Conservation (phyloP, 805 yeast genomes). For the Saturnispora halmiae region DNA sequence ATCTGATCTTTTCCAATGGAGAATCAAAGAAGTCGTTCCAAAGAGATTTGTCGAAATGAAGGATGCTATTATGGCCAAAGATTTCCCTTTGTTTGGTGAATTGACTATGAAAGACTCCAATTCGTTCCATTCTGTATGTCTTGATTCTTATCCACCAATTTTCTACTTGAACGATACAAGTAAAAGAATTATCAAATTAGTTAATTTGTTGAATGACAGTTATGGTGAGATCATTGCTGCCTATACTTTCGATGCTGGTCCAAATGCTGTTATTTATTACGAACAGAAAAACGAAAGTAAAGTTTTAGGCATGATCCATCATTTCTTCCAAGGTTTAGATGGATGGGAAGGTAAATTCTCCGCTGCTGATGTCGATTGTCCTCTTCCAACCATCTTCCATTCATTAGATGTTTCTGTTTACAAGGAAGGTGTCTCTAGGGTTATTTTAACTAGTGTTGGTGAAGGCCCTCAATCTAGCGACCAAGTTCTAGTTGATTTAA, state of each 20-base stretch:
- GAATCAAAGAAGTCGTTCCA: slow-evolving; percentile 81
- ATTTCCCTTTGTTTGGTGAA: slow-evolving; percentile 75
- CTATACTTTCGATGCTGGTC: slow-evolving; percentile 98
- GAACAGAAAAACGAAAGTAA: slow-evolving; percentile 62
- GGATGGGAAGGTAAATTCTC: slow-evolving; percentile 49
- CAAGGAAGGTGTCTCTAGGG: slow-evolving; percentile 59
- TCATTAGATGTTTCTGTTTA: slow-evolving; percentile 28
- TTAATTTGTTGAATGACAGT: slow-evolving; percentile 65
- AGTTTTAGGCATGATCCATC: slow-evolving; percentile 62
- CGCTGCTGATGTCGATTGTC: slow-evolving; percentile 20
- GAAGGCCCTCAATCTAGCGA: slow-evolving; percentile 67
- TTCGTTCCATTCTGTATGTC: slow-evolving; percentile 96
- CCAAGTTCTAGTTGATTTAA: slow-evolving; percentile 46
- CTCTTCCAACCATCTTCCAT: slow-evolving; percentile 15
- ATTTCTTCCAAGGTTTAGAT: slow-evolving; percentile 45
- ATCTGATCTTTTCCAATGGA: slow-evolving; percentile 73
- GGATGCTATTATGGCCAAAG: slow-evolving; percentile 57
- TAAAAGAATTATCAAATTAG: slow-evolving; percentile 64
- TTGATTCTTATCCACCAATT: slow-evolving; percentile 93
- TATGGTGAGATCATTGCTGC: slow-evolving; percentile 76
- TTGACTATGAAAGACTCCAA: slow-evolving; percentile 91
- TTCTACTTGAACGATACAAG: slow-evolving; percentile 91
- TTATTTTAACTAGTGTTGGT: slow-evolving; percentile 82
- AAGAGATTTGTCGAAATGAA: slow-evolving; percentile 76
- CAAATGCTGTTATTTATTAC: slow-evolving; percentile 94